Conservation (phyloP, 108 stramenopile genomes). For the Skeletonema costatum region DNA sequence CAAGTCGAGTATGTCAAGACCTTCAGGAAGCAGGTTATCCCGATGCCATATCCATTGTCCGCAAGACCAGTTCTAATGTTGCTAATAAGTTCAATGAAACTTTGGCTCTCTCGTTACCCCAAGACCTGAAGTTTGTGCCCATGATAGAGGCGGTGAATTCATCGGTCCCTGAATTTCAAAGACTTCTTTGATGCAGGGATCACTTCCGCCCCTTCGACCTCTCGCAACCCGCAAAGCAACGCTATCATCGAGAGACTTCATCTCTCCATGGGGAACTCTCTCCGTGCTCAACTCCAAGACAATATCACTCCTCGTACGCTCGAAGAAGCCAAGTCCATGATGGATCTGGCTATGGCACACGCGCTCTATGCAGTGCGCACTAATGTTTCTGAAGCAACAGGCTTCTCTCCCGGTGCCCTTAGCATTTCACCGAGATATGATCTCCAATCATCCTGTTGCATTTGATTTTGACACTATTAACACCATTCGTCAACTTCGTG, state of each 20-base stretch:
- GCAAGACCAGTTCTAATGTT: slow-evolving; percentile 29
- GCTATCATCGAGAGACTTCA: slow-evolving; percentile 48
- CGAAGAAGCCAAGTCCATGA: slow-evolving; percentile 12
- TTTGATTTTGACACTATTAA: slow-evolving; percentile 12
- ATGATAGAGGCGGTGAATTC: slow-evolving; percentile 57
- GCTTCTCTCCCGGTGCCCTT: slow-evolving; percentile 44
- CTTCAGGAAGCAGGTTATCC: slow-evolving; percentile 28
- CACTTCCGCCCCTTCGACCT: slow-evolving; percentile 10
- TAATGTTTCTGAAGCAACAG: slow-evolving; percentile 9
- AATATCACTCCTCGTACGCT: slow-evolving; percentile 9
- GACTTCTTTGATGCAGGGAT: slow-evolving; percentile 7
- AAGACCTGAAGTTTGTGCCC: slow-evolving; percentile 23
- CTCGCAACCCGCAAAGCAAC: slow-evolving; percentile 56
- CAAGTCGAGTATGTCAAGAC: slow-evolving; percentile 28
- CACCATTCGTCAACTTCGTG: neutral
- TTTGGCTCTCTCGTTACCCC: slow-evolving; percentile 62
- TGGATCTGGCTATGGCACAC: slow-evolving; percentile 31
- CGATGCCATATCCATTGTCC: slow-evolving; percentile 30
- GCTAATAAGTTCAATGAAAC: slow-evolving; percentile 28
- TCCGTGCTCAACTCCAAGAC: slow-evolving; percentile 20
- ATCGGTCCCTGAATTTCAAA: slow-evolving; percentile 35
- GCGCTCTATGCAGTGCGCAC: slow-evolving; percentile 33
- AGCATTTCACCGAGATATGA: slow-evolving; percentile 50
- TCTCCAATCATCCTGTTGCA: slow-evolving; percentile 35
- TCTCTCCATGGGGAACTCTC: slow-evolving; percentile 35